Conservation (phyloP, 2,329 filamentous ascomycete genomes). For the Helotiales sp. region DNA sequence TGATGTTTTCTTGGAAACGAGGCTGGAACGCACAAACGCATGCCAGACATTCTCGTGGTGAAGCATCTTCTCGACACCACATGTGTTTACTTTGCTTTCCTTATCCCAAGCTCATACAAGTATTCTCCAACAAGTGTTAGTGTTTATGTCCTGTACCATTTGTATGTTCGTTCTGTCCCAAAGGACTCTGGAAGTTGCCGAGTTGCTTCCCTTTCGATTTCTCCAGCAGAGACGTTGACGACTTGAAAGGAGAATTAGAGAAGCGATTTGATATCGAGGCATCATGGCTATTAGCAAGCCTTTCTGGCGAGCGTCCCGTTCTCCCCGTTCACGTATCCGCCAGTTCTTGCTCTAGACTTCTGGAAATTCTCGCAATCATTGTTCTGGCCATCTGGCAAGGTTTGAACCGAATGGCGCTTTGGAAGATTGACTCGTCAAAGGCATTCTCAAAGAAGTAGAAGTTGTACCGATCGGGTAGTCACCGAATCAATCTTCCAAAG, state of each 20-base stretch:
- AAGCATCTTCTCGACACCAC: background rate
- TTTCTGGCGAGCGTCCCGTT: no score
- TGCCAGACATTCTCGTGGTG: background rate
- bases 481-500: background rate
- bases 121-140: background rate
- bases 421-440: background rate
- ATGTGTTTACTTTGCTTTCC: background rate
- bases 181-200: no score
- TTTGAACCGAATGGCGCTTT: background rate
- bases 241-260: no score
- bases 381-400: no score
- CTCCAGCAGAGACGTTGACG: no score
- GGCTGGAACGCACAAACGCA: constrained; percentile 10
- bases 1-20: background rate
- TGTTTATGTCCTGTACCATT: background rate
- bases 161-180: no score
- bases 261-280: background rate
- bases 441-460: background rate
- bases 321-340: no score
- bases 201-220: no score
- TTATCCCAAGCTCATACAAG: background rate
- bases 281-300: background rate
- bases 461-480: background rate
- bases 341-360: no score
- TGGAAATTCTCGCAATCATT: no score